Evolutionary conservation across 2,329 filamentous ascomycete genomes (phyloP), one percentile per base, ranked within the genome.

Genomic region (Fusarium neocosmosporiellum): DNA sequence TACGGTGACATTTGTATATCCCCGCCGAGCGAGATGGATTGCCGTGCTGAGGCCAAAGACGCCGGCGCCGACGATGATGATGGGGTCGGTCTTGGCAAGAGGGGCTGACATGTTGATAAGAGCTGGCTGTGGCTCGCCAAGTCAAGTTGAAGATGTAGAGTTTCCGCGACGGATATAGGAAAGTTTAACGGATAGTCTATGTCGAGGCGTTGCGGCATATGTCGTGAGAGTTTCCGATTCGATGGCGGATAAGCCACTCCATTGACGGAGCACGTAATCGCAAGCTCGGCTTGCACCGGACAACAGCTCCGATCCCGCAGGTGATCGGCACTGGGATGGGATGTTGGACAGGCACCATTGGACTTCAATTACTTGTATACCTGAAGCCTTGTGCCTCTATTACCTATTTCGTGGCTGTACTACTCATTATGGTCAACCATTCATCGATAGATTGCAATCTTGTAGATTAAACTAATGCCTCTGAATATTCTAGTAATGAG

Each of bases 1-100:
- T 13, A 88, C 81, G 10, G 82, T 87, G 29, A 88, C 80, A 66
- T 85, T 80, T 7, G 22, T 79, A 74, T 87, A 88, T 5, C 86
- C 87, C 13, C 83, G 75, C 16, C 70, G 67, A 6, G 77, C 73
- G 11, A 81, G 75, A 54, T 81, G 77, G 37, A 78, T 72, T 4
- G 79, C 81, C 2, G 82, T 83, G 20, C 80, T 80, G 5, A 83
- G 78, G 2, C 83, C 83, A 36, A 83, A 82, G 58, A 55, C 79
- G 77, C 76, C 76, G 4, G 71, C 71, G 4, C 76, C 76, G 14
- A 78, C 68, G 24, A 78, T 69, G 64, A 75, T 41, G 53, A 77
- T 72, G 39, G 74, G 65, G 29, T 60, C 55, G 7, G 48, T 58
- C 16, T 65, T 66, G 24, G 34, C 16, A 36, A 16, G 65, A 58